Evolutionary conservation across 768 basidiomycete genomes (phyloP), one percentile per base, ranked within the genome.

Genomic region (Russula earlei): DNA sequence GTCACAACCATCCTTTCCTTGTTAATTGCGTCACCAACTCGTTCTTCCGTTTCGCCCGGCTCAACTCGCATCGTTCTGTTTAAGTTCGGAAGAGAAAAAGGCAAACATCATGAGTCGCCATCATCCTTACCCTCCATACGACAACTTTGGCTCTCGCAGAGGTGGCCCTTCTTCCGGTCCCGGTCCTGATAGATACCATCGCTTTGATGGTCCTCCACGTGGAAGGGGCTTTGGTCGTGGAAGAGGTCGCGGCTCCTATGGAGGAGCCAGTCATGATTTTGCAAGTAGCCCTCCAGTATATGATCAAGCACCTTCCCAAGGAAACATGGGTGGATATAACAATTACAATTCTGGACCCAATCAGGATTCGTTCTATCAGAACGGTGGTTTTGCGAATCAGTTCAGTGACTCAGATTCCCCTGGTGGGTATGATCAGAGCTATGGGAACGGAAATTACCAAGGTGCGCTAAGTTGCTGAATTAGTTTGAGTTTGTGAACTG

Each of bases 141-240:
- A 62, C 52, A 54, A 47, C 22, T 45, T 56, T 19, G 59, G 59
- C 34, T 44, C 60, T 46, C 62, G 62, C 34, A 62, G 62, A 52
- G 61, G 62, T 54, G 62, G 55, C 11, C 42, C 61, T n/a, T 55
- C 59, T n/a, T 53, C 62, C 53, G 62, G 62, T 48, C 62, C 62
- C 11, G 59, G 62, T 61, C 59, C 62, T 42, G 62, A 62, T 52
- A 62, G 62, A 62, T 51, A 54, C 44, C 59, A 62, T 54, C 62
- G 60, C 36, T 62, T 61, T 66, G 87, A 87, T 58, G 72, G 74
- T 53, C 70, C 75, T 38, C 70, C 73, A 44, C 76, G 81, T 54
- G 71, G 75, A 65, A 81, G 87, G 67, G 85, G 83, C 65, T 81
- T 81, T 62, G 85, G 85, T 55, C 82, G 81, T 66, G 85, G 87